Base-by-base conservation (phyloP, 805 yeast species). In the Candida anglica region DNA sequence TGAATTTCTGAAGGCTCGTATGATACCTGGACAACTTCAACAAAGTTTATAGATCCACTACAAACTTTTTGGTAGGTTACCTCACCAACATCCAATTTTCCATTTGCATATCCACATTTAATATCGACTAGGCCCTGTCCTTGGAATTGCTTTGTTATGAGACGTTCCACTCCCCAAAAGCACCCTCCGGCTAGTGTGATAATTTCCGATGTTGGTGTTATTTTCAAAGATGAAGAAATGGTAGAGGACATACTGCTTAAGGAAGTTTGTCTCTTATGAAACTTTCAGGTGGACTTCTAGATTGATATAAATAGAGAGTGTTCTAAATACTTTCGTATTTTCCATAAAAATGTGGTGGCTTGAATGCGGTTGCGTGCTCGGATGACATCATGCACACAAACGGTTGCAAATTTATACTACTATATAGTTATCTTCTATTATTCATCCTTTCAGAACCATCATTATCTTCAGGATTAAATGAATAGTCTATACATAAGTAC, bases 51-150 rank as follows among this genome's bases (percentile, higher is more conserved):
- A n/a, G 68, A 65, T 19, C 89, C 91, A 4, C 74, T 56, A 56
- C 95, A 85, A 3, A 91, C 96, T 34, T 72, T 62, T 46, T 75
- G 69, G 63, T 91, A 91, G 25, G 50, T 47, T 10, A 65, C 60
- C 18, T 48, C 40, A 13, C 50, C 50, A 5, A 50, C 31, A 1
- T 76, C 59, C 14, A 88, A 87, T 26, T 60, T 50, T 8, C 98
- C 98, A 43, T 93, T 94, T 28, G 95, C 85, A 58, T 81, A 93
- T 2, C 98, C 98, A 9, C 91, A 98, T 52, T 77, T 79, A 27
- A 80, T 69, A 52, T 86, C 96, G 7, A 81, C 53, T 15, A 91
- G 58, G 19, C 86, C 87, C 51, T 73, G 77, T 33, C 60, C 69
- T 13, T 68, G 73, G 50, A 77, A 84, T 43, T 84, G 72, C 55